Conservation (phyloP, 2,329 filamentous ascomycete species). For the Aquanectria penicillioides region DNA sequence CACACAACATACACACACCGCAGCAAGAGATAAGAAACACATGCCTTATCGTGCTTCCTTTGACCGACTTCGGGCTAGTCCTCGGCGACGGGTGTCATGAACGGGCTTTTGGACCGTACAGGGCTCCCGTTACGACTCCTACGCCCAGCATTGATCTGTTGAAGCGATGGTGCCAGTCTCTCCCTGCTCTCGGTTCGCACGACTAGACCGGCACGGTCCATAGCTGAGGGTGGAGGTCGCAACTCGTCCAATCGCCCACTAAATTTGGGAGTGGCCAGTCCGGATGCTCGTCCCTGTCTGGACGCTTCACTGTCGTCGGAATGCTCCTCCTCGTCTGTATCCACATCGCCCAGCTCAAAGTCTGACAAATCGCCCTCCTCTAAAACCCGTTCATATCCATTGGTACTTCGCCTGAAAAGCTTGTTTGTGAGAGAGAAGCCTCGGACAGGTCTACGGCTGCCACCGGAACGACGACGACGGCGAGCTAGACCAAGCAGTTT, state of each 20-base stretch:
- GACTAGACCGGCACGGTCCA: constrained; percentile 77
- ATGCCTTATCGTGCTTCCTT: neutral
- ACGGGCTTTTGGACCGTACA: constrained; percentile 67
- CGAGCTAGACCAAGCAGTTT: constrained; percentile 42
- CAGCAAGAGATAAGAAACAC: no score
- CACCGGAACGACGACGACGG: constrained; percentile 40
- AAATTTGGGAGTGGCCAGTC: constrained; percentile 73
- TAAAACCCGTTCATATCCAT: constrained; percentile 83
- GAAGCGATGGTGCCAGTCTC: constrained; percentile 68
- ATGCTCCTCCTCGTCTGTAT: constrained; percentile 71
- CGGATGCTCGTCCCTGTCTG: constrained; percentile 68
- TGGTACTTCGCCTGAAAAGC: constrained; percentile 68
- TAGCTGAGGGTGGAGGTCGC: constrained; percentile 52
- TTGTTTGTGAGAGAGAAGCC: constrained; percentile 68
- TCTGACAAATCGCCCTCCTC: constrained; percentile 81
- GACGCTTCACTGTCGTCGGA: constrained; percentile 70
- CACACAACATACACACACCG: neutral
- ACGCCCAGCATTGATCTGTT: constrained; percentile 65
- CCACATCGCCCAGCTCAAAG: constrained; percentile 79
- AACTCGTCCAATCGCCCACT: constrained; percentile 62
- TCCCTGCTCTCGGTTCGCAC: constrained; percentile 89
- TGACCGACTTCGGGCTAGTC: constrained; percentile 34
- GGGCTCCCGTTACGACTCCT: constrained; percentile 67
- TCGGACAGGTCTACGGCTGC: constrained; percentile 54
- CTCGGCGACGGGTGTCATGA: constrained; percentile 62